Evolutionary conservation across 208 protist species (phyloP).

Genomic region (Leishmania tropica): DNA sequence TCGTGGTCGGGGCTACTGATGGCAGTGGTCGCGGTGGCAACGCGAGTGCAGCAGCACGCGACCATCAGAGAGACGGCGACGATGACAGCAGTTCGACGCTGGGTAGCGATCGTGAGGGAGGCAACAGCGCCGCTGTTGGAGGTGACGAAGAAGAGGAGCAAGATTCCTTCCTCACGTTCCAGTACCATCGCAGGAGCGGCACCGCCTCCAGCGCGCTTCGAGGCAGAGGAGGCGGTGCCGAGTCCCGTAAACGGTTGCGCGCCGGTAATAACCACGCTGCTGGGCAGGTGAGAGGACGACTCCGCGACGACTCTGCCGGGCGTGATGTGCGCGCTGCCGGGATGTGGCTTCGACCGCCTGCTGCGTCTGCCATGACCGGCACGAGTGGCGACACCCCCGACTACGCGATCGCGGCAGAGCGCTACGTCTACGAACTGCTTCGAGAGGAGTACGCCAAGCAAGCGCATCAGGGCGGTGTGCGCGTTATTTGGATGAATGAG

Average conservation of each 20-base stretch:
- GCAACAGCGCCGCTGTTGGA: not conserved
- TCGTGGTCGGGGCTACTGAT: not conserved
- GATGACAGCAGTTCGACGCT: not conserved
- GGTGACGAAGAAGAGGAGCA: conserved; percentile 10
- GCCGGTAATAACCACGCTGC: not conserved
- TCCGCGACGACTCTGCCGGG: too few relatives aligned
- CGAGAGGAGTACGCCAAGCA: conserved; percentile 36
- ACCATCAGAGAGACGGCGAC: not conserved
- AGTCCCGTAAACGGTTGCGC: conserved; percentile 1
- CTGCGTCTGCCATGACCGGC: conserved; percentile 9
- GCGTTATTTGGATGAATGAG: conserved; percentile 84
- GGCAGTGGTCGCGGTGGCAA: not conserved
- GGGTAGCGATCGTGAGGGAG: not conserved
- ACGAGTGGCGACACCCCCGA: conserved; percentile 29
- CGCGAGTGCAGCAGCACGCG: not conserved
- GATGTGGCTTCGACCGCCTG: conserved; percentile 27
- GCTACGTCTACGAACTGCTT: conserved; percentile 66
- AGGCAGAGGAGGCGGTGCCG: not conserved
- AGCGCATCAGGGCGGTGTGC: conserved; percentile 23
- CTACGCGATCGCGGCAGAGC: conserved; percentile 76
- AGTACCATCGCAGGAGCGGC: conserved; percentile 18
- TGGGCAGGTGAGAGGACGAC: not conserved
- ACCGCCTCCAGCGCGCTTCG: not conserved
- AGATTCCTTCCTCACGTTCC: conserved; percentile 29
- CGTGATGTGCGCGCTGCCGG: not conserved